Evolutionary conservation across 768 basidiomycete species (phyloP).

Genomic region (Leccinum variicolor): DNA sequence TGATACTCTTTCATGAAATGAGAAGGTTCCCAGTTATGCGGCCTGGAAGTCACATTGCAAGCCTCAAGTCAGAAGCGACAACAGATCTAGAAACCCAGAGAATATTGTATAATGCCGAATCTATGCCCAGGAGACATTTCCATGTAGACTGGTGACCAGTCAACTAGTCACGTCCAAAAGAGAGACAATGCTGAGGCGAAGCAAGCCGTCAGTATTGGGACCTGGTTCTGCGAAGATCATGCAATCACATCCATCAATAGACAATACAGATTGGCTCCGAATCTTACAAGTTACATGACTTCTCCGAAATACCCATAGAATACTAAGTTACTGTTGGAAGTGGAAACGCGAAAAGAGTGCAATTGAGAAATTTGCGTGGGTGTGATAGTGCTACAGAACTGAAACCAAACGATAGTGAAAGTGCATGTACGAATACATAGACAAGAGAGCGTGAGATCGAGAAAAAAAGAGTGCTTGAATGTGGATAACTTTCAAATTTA

Average conservation of each 20-base stretch:
- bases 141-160: no score
- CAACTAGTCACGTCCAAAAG: no score
- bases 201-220: no score
- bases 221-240: no score
- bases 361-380: background rate
- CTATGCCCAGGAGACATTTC: no score
- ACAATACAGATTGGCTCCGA: background rate
- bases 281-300: slow-evolving; percentile 1
- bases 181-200: no score
- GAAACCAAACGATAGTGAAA: background rate
- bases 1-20: no score
- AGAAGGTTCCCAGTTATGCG: no score
- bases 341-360: background rate
- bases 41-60: no score
- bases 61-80: no score
- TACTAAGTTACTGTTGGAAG: background rate
- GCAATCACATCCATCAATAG: background rate
- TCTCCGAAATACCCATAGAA: background rate
- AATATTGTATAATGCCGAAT: no score
- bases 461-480: background rate
- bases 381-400: background rate
- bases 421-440: background rate
- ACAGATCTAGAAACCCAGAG: no score
- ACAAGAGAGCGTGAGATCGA: background rate
- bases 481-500: background rate